A percentile compares a stretch with the other conserved stretches of the same genome.
Evolutionary conservation across 2,329 filamentous ascomycete species (phyloP).

Genomic region (Exophiala aquamarina): DNA sequence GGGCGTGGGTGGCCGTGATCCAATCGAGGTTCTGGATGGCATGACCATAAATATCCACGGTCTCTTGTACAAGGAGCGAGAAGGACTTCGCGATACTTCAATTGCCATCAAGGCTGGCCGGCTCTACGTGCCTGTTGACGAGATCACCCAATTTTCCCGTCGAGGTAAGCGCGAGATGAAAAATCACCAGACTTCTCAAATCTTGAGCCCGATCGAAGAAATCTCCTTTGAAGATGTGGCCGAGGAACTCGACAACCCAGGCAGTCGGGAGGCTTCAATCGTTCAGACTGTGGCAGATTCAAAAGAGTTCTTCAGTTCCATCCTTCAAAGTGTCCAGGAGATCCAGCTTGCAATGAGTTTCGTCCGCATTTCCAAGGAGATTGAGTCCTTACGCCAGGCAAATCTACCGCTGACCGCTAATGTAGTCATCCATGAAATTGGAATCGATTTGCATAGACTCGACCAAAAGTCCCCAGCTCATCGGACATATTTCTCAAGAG

Average conservation of each 20-base stretch:
- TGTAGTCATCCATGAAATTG: conserved; percentile 92
- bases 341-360: conserved; percentile 94
- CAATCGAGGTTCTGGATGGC: conserved; percentile 84
- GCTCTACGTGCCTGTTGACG: conserved; percentile 86
- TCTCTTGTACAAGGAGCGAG: conserved; percentile 77
- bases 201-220: conserved; percentile 45
- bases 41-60: conserved; percentile 89
- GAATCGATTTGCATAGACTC: conserved; percentile 85
- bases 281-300: conserved; percentile 87
- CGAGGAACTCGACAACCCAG: conserved; percentile 69
- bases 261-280: conserved; percentile 66
- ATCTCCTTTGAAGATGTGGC: conserved; percentile 71
- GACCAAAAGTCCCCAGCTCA: conserved; percentile 92
- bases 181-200: conserved; percentile 41
- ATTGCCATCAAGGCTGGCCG: conserved; percentile 88
- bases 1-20: conserved; percentile 78
- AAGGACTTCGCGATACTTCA: conserved; percentile 85
- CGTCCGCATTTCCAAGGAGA: conserved; percentile 78
- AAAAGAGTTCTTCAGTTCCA: conserved; percentile 86
- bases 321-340: conserved; percentile 90
- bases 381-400: conserved; percentile 66
- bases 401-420: conserved; percentile 77
- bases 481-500: conserved; percentile 94
- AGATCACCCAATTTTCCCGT: conserved; percentile 65
- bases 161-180: conserved; percentile 46